Evolutionary conservation across 1,139 yeast genomes (phyloP), one percentile per base, ranked within the genome.

Genomic region (Protomyces lactucae-debilis): DNA sequence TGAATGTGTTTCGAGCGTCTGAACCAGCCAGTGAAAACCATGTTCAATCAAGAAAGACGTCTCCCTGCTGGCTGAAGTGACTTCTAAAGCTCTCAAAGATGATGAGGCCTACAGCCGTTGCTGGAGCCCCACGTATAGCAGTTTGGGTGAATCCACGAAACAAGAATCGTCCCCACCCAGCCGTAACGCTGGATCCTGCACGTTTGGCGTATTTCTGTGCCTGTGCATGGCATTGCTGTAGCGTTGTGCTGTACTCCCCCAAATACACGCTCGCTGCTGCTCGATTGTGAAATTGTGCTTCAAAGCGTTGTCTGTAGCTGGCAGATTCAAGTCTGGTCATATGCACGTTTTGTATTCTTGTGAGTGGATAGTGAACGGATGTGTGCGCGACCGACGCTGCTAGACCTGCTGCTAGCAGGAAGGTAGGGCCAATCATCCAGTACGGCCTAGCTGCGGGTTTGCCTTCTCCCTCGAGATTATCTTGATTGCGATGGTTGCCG

Each of bases 351-450:
- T 92, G 98, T 39, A 91, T 76, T 73, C 88, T 89, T 16, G 85
- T 80, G 45, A 92, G 78, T 0, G 98, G 98, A 70, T 86, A 91
- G 71, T 91, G 97, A 8, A 91, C 85, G 5, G 86, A 80, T 67
- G 91, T 84, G 32, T 92, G 77, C 0, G 91, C 80, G 43, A 86
- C 78, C 0, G 97, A 93, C 0, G 98, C 96, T 3, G 88, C 80
- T 14, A 95, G 91, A 9, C 98, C 98, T 0, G 96, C 97, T n/a
- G 87, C 70, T 51, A 92, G 79, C 3, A 90, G 83, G 73, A 88
- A 89, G 0, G 87, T 76, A 8, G 95, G 86, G 70, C 75, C 52
- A 67, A 69, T 9, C 66, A 68, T 18, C 69, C 67, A 39, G 66
- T 67, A 60, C 43, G 65, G 46, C 61, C 28, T 39, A 28, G 35